Conservation (phyloP, 2,329 filamentous ascomycete species). For the Aspergillus sp. region DNA sequence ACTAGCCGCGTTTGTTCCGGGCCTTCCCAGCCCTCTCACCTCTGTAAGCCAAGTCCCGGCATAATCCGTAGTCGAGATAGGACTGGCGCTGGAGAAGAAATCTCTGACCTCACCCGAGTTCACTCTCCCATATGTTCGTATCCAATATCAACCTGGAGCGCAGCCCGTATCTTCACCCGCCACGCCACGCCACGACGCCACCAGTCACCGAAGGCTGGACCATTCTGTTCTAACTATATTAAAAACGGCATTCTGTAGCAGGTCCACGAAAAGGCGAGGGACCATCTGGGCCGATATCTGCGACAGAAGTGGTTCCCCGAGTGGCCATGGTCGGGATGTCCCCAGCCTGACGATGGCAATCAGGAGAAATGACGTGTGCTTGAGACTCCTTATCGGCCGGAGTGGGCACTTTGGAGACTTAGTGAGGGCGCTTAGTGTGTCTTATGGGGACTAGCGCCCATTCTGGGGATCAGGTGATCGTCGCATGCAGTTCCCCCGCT, state of each 20-base stretch:
- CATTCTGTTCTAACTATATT: background rate
- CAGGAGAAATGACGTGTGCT: constrained; percentile 19
- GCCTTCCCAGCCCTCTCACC: background rate
- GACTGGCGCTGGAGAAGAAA: background rate
- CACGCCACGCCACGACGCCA: constrained; percentile 23
- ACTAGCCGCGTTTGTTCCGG: background rate
- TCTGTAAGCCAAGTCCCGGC: background rate
- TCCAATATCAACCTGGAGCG: background rate
- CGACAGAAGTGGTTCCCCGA: background rate
- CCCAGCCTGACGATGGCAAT: background rate
- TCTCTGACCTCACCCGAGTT: background rate
- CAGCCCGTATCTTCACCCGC: constrained; percentile 11
- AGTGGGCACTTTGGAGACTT: constrained; percentile 8
- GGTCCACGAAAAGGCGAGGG: background rate
- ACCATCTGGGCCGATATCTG: background rate
- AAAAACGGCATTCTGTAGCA: background rate
- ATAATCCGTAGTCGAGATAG: background rate
- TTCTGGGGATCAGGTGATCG: constrained; percentile 24
- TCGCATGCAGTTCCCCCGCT: constrained; percentile 19
- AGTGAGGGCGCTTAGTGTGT: constrained; percentile 10
- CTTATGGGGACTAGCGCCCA: background rate
- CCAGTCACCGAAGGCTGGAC: constrained; percentile 1
- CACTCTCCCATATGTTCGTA: background rate
- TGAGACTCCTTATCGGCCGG: constrained; percentile 5
- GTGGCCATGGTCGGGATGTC: background rate